Conservation (phyloP, 2,329 filamentous ascomycete species). For the Cladosporium oxysporum region DNA sequence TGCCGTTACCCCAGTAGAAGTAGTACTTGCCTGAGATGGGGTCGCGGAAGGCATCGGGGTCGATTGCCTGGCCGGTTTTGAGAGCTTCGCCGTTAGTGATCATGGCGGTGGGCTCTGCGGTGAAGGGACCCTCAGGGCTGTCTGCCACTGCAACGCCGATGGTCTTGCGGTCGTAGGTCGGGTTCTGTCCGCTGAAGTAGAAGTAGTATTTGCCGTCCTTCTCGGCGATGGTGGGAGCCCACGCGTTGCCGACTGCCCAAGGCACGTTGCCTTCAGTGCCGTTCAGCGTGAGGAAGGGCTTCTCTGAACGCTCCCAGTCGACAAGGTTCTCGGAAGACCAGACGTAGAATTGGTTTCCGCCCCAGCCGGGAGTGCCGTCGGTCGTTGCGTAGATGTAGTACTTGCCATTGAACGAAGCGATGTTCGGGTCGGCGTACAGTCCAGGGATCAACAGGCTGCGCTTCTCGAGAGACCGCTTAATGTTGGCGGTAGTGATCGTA, state of each 20-base stretch:
- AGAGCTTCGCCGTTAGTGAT: constrained; percentile 32
- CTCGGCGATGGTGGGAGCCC: constrained; percentile 34
- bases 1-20: constrained; percentile 43
- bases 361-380: constrained; percentile 49
- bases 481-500: constrained; percentile 7
- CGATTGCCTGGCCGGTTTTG: constrained; percentile 32
- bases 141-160: constrained; percentile 33
- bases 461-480: constrained; percentile 19
- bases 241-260: constrained; percentile 42
- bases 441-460: constrained; percentile 26
- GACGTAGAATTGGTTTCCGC: constrained; percentile 50
- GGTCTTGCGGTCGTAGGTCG: constrained; percentile 32
- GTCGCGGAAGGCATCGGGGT: constrained; percentile 32
- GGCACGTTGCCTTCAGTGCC: constrained; percentile 46
- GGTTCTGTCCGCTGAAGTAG: constrained; percentile 36
- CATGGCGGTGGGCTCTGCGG: constrained; percentile 29
- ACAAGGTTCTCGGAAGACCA: constrained; percentile 51
- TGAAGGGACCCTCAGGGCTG: constrained; percentile 32
- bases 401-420: constrained; percentile 45
- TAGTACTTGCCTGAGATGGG: constrained; percentile 31
- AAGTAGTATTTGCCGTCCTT: constrained; percentile 34
- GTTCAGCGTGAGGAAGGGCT: constrained; percentile 50
- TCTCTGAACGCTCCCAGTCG: constrained; percentile 44
- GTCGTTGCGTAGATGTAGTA: constrained; percentile 54
- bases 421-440: constrained; percentile 49